Evolutionary conservation across 164 flowering plant species (phyloP), one percentile per base, ranked within the genome.

Genomic region (Platanus orientalis): DNA sequence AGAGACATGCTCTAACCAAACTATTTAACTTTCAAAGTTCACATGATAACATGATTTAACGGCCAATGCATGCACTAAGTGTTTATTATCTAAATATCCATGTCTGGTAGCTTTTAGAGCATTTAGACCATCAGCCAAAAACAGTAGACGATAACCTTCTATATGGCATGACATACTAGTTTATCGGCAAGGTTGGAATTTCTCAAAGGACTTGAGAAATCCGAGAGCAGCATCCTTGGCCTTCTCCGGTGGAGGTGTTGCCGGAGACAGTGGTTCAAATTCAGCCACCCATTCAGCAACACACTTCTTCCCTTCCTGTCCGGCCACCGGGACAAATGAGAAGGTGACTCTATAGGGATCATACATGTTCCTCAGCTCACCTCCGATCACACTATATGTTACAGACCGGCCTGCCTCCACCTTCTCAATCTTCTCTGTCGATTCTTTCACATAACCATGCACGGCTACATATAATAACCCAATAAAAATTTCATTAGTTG

Each of bases 361-460:
- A 53, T 76, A 81, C 85, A 83, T 75, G 57, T 65, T 32, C 48
- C 49, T 71, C 44, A 83, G 73, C 42, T 79, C 82, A 0, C 88
- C 85, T 25, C 63, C 73, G 0, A 74, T 58, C 6, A 83, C 83
- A 1, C 50, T 32, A 40, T 83, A 81, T 4, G 78, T 79, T 45
- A 83, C 71, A 0, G 83, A 83, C 1, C 71, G 54, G 13, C 83
- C 84, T 0, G 3, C 48, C 65, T 81, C 85, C 34, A 83, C 85
- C 44, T 64, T 75, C 77, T 83, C 85, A 57, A 83, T 83, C 77
- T 73, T 72, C 69, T 81, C 70, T 0, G 61, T 76, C 4, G 88
- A 79, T 68, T 83, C 83, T 64, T 64, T 79, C 58, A 81, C 85
- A 26, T 79, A 81, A 32, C 54, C 57, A 26, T 20, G 13, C 24